phyloP scores from a whole-genome alignment of 257 asterid genomes.

The Solanum paucissectum region DNA sequence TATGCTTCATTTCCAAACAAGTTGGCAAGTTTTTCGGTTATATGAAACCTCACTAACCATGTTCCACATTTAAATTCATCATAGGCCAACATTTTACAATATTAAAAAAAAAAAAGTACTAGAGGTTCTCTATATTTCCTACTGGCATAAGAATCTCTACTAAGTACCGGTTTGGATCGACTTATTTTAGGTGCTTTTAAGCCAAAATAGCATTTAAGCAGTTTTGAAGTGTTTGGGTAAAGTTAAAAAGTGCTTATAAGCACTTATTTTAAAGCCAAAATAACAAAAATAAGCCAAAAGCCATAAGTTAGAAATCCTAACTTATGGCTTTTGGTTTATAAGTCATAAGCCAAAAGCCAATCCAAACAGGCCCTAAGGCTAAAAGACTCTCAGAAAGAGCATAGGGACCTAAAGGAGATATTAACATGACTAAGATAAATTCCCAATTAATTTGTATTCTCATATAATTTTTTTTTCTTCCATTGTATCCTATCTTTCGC shows the following conservation, averaged over 20 bases:
- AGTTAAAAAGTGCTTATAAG: too few species aligned
- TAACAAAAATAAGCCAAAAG: too few species aligned
- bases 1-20: background rate
- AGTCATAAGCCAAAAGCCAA: too few species aligned
- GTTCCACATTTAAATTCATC: background rate
- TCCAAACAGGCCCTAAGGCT: background rate
- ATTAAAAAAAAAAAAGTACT: background rate
- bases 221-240: too few species aligned
- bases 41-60: background rate
- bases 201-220: too few species aligned
- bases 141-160: background rate
- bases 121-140: background rate
- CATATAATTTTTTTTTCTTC: background rate
- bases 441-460: background rate
- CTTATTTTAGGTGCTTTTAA: too few species aligned
- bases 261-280: too few species aligned
- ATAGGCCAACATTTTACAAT: background rate
- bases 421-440: background rate
- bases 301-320: too few species aligned
- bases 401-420: background rate
- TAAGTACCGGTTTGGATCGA: too few species aligned
- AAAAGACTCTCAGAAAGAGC: background rate
- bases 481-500: background rate
- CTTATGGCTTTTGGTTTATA: too few species aligned
- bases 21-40: background rate